phyloP scores from a whole-genome alignment of 805 yeast genomes.

The Clavispora vitiphila region DNA sequence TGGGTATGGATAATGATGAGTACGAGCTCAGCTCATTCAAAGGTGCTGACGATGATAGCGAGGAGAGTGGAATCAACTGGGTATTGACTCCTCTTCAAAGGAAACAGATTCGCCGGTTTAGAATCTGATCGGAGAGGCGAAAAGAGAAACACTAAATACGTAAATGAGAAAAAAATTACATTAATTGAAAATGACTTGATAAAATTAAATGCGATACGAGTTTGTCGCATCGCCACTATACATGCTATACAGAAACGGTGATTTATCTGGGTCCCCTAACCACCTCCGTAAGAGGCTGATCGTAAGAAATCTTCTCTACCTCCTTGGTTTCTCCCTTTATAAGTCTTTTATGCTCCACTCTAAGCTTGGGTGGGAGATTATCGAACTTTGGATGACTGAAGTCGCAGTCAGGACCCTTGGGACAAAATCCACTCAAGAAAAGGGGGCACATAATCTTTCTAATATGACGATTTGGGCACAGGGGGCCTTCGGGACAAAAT shows the following conservation, averaged over 20 bases:
- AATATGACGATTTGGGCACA: constrained; percentile 76
- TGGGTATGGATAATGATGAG: constrained; percentile 73
- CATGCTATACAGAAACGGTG: not conserved
- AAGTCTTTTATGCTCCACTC: constrained; percentile 13
- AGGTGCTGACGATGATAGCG: constrained; percentile 19
- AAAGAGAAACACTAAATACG: not conserved
- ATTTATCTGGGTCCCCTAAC: constrained; percentile 1
- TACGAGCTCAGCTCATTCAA: constrained; percentile 32
- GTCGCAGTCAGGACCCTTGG: constrained; percentile 75
- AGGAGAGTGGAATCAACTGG: constrained; percentile 49
- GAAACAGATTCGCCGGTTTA: constrained; percentile 51
- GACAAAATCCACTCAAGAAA: constrained; percentile 89
- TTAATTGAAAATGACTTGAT: not conserved
- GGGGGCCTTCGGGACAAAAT: constrained; percentile 89
- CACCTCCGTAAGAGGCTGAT: constrained; percentile 17
- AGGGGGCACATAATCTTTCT: constrained; percentile 71
- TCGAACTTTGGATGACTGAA: constrained; percentile 80
- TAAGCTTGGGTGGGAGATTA: constrained; percentile 32
- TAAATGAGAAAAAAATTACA: not conserved
- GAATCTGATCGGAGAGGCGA: constrained; percentile 35
- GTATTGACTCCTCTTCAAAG: constrained; percentile 74
- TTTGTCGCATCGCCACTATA: not conserved
- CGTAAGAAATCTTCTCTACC: constrained; percentile 17
- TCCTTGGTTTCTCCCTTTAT: constrained; percentile 17
- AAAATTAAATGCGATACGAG: not conserved